Evolutionary conservation across 129 eudicot genomes (phyloP), one percentile per base, ranked within the genome.

Genomic region (Chrysanthemum makinoi): DNA sequence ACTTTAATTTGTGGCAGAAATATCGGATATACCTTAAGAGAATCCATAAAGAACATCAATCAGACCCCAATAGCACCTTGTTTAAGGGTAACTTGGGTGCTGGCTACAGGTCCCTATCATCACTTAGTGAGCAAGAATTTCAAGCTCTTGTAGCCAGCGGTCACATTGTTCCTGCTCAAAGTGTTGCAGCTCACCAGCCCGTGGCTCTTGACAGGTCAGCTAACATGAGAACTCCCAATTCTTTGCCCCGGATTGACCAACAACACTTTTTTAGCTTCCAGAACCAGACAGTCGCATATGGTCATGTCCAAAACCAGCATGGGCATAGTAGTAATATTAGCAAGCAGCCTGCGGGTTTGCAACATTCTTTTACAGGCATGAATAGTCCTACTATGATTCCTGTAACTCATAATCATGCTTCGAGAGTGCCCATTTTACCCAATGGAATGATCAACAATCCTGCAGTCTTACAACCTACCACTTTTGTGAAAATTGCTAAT

Each of bases 1-100:
- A 43, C 46, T 30, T 12, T 3, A 59, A 54, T 76, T 73, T 76
- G 17, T 15, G 83, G 84, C 86, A 93, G 98, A 93, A 93, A 79
- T 93, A 85, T 68, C 91, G 98, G 2, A 79, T 85, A 2, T 93
- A 93, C 80, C 96, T 93, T 49, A 84, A 87, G 85, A 83, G 95
- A 75, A 80, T 89, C 19, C 84, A 95, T 50, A 92, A 88, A 66
- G 50, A 89, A 14, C 88, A 81, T 26, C 95, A 85, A 75, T 82
- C 73, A 17, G 83, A 81, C 66, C 90, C 88, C 51, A 84, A 77
- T 35, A 77, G 69, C 75, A 72, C 59, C 74, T 71, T 92, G 10
- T 88, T 88, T 46, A 82, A 86, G 87, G 88, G 84, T 5, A 73
- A 80, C 24, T 77, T 53, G 0, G 96, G 87, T 28, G 55, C 83